Evolutionary conservation across 768 basidiomycete genomes (phyloP), one percentile per base, ranked within the genome.

Genomic region (Auricularia auricula-judae): DNA sequence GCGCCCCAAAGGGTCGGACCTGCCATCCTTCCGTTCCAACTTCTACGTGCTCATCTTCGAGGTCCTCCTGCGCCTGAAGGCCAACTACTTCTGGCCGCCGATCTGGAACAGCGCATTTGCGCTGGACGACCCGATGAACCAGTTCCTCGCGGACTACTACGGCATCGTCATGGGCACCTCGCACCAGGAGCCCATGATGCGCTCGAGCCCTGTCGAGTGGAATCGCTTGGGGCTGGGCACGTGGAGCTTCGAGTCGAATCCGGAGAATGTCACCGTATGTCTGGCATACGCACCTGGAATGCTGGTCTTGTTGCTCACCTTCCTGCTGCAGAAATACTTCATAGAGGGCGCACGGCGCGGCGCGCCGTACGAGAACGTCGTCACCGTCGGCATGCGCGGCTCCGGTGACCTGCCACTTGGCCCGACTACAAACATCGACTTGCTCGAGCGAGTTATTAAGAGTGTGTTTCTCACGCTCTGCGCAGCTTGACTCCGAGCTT

Each of bases 141-240:
- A 86, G 68, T 76, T 76, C 35, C 75, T 84, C 39, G 88, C 87
- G 3, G 82, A 88, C 67, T 76, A 75, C 63, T 87, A 84, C 72
- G 87, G 84, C 33, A 78, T 88, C 56, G 86, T 84, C 39, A 88
- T 88, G 85, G 85, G 87, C 59, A 87, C 87, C 2, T 65, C 65
- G 14, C 86, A 88, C 70, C 83, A 89, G 71, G 87, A 89, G 69
- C 87, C 88, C 8, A 87, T 88, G 84, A 83, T 84, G 78, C 82
- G 87, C 23, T 85, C 85, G 39, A 84, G 83, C 2, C 86, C 87
- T 3, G 79, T 81, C 66, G 86, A 89, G 70, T 89, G 85, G 79
- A 77, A 73, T 65, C 71, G 82, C 11, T 82, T 83, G 65, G 84
- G 82, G 2, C 70, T 70, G 7, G 87, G 87, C 1, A 67, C 76